Conservation (phyloP, 768 basidiomycete genomes). For the Fistulinella prunicolor region DNA sequence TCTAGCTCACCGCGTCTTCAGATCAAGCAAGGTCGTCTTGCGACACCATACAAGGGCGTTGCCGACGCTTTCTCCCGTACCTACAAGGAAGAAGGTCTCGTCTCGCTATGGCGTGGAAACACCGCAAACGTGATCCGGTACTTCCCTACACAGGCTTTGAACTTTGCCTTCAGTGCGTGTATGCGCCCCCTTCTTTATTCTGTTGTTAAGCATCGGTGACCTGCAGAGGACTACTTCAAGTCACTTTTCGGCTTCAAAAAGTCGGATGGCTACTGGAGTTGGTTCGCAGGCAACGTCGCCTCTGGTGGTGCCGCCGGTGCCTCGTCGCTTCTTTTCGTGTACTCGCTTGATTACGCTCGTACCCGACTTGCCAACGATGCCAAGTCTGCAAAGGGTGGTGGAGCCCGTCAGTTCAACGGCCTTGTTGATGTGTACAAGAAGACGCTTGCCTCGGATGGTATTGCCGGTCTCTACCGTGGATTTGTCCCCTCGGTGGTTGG, state of each 20-base stretch:
- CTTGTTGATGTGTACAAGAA: constrained; percentile 96
- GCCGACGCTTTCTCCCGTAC: constrained; percentile 89
- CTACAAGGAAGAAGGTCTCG: constrained; percentile 91
- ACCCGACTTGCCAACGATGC: constrained; percentile 98
- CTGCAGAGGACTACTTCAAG: constrained; percentile 93
- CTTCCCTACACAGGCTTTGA: constrained; percentile 99
- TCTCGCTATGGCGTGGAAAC: constrained; percentile 98
- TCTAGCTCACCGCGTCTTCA: constrained; percentile 30
- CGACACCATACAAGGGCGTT: constrained; percentile 95
- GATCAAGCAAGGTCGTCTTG: constrained; percentile 99
- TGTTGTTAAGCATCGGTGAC: constrained; percentile 1
- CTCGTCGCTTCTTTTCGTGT: constrained; percentile 97
- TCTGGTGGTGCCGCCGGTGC: constrained; percentile 99
- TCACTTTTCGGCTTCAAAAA: constrained; percentile 99
- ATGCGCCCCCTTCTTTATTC: neutral
- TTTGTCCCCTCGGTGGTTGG: constrained; percentile 99
- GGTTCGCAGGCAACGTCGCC: constrained; percentile 97
- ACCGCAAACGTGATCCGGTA: constrained; percentile 99
- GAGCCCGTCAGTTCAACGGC: constrained; percentile 97
- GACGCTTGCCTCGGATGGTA: constrained; percentile 96
- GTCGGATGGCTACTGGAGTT: constrained; percentile 94
- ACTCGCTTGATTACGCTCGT: constrained; percentile 99
- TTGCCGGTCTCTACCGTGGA: constrained; percentile 99
- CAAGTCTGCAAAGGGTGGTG: constrained; percentile 92
- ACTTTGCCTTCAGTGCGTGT: constrained; percentile 98